Percentiles rank a stretch among this genome's conserved stretches.
Evolutionary conservation across 1,284 basidiomycete genomes (phyloP).

Genomic region (Lignosus rhinocerotis): DNA sequence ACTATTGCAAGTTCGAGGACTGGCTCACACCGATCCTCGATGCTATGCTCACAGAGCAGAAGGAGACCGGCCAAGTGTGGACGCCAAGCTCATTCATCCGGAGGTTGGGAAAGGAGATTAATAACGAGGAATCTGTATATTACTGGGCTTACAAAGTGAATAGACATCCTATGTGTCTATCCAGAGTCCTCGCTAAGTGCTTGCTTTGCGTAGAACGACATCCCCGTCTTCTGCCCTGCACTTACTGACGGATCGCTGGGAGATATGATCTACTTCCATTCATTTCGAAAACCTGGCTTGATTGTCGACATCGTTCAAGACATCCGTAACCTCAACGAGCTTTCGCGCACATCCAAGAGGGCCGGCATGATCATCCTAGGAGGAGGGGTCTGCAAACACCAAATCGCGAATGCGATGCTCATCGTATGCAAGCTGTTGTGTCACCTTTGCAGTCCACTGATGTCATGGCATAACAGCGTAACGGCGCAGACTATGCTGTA

Average conservation of each 20-base stretch:
- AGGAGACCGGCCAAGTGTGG: conserved; percentile 76
- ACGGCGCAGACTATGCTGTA: conserved; percentile 97
- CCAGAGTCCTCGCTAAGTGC: conserved; percentile 28
- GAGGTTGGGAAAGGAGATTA: conserved; percentile 92
- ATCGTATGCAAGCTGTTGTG: conserved; percentile 60
- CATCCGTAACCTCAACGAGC: conserved; percentile 90
- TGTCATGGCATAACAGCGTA: conserved; percentile 59
- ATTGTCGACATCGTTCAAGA: conserved; percentile 94
- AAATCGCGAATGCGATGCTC: conserved; percentile 99
- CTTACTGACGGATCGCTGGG: conserved; percentile 97
- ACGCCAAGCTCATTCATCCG: conserved; percentile 93
- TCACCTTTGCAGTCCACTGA: conserved; percentile 3
- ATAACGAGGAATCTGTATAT: conserved; percentile 96
- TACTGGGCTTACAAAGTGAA: conserved; percentile 99
- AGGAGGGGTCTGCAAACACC: conserved; percentile 99
- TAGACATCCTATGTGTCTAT: conserved; percentile 25
- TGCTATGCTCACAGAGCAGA: conserved; percentile 89
- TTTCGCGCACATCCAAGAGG: conserved; percentile 85
- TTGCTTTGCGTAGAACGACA: conserved; percentile 74
- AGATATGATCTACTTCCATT: conserved; percentile 99
- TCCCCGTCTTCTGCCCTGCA: conserved; percentile 98
- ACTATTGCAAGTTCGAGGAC: conserved; percentile 99
- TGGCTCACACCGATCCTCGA: conserved; percentile 97
- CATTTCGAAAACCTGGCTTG: conserved; percentile 88
- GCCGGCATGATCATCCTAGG: conserved; percentile 99